A percentile compares a stretch with the other conserved stretches of the same genome.
phyloP scores from a whole-genome alignment of 2,329 filamentous ascomycete genomes.

The Simplicillium aogashimaense region DNA sequence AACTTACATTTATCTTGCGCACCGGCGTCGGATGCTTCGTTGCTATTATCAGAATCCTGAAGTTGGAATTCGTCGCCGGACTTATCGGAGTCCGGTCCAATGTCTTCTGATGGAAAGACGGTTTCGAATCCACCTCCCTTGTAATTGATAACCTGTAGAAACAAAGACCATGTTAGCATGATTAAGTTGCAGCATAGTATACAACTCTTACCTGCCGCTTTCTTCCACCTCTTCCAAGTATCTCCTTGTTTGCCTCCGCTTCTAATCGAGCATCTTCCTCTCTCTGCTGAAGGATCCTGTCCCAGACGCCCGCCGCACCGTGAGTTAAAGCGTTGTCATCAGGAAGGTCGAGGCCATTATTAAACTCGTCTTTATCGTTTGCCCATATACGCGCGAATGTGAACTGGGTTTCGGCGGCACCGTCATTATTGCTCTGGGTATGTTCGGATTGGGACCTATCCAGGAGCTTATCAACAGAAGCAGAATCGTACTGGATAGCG shows the following conservation, averaged over 20 bases:
- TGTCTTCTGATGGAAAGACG: too few species aligned
- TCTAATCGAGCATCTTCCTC: constrained; percentile 70
- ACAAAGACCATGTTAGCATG: too few species aligned
- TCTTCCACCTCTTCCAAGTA: constrained; percentile 78
- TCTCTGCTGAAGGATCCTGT: constrained; percentile 75
- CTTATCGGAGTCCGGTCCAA: too few species aligned
- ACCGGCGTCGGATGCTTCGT: too few species aligned
- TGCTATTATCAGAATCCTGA: too few species aligned
- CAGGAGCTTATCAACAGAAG: constrained; percentile 81
- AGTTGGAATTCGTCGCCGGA: too few species aligned
- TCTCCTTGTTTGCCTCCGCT: constrained; percentile 56
- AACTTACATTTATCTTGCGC: too few species aligned
- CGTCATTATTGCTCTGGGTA: constrained; percentile 52
- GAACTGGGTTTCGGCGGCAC: constrained; percentile 68
- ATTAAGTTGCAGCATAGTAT: too few species aligned
- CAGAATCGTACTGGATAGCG: constrained; percentile 72
- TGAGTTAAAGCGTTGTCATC: constrained; percentile 40
- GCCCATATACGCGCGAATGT: constrained; percentile 88
- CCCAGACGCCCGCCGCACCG: constrained; percentile 69
- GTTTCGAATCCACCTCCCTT: too few species aligned
- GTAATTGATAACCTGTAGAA: too few species aligned
- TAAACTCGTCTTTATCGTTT: constrained; percentile 62
- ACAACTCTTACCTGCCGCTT: constrained; percentile 31
- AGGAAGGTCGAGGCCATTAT: constrained; percentile 45
- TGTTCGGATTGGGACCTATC: constrained; percentile 76